Conservation (phyloP, 176 grass and related monocot genomes). For the Leersia perrieri region DNA sequence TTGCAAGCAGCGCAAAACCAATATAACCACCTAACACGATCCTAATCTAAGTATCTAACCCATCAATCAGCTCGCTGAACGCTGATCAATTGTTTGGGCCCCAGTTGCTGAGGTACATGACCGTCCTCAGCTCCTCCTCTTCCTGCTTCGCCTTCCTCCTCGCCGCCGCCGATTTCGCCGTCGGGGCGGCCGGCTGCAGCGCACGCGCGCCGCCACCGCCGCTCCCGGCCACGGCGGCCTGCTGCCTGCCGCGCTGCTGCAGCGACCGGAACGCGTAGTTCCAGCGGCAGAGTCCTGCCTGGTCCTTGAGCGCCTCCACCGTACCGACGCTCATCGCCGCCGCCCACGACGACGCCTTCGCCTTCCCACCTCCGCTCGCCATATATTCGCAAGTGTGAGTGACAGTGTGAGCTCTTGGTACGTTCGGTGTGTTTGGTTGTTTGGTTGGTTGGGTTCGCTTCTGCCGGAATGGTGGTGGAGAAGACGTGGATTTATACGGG, state of each 20-base stretch:
- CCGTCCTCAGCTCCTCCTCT: constrained; percentile 58
- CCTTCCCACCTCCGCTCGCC: constrained; percentile 35
- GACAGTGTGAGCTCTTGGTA: neutral
- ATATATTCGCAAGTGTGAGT: neutral
- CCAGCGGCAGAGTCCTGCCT: constrained; percentile 51
- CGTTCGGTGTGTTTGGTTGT: neutral
- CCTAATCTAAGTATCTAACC: neutral
- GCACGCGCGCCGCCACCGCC: neutral
- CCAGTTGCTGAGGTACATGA: constrained; percentile 67
- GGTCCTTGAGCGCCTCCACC: constrained; percentile 57
- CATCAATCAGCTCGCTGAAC: neutral
- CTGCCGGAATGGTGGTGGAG: neutral
- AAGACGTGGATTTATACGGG: neutral
- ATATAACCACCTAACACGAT: neutral
- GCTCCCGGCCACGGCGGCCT: neutral
- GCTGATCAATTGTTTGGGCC: constrained; percentile 58
- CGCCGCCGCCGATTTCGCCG: neutral
- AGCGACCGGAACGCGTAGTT: constrained; percentile 45
- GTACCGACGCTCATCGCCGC: constrained; percentile 47
- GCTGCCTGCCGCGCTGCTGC: constrained; percentile 14
- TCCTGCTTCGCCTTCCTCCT: constrained; percentile 42
- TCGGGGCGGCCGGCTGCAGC: neutral
- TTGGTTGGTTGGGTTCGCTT: too few relatives aligned
- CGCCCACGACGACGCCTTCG: constrained; percentile 23
- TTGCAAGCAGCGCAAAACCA: neutral